Evolutionary conservation across 306 rosid species (phyloP), one percentile per base, ranked within the genome.

Genomic region (Purshia tridentata): DNA sequence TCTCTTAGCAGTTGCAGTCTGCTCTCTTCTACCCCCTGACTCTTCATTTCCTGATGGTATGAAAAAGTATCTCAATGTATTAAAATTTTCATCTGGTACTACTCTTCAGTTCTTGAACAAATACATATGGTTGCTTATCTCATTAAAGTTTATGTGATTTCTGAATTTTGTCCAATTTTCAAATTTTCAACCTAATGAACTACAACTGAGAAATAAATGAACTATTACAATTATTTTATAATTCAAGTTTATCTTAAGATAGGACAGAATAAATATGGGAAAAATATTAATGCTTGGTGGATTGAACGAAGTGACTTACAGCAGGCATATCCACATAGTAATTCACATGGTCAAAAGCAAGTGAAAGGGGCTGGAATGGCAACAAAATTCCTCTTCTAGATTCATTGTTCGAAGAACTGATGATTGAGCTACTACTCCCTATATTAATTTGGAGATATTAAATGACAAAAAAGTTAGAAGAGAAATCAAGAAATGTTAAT

Each of bases 1-100:
- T 76, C 80, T 42, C 16, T 75, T 16, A 84, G 53, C 15, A 80
- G 69, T n/a, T 77, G 82, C 64, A 80, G 65, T 41, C 78, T 79
- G 19, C 69, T 76, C 44, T 80, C 84, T 12, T 16, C 79, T n/a
- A 84, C 51, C 18, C 81, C 87, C 60, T 80, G 84, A 56, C 39
- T 84, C 80, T 77, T 84, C 84, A 84, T 84, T 77, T 84, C 87
- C 87, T 84, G 84, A 18, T 75, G 67, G n/a, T 61, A 69, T 52
- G 50, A 19, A n/a, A 46, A 64, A 19, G 14, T 14, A 42, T 23
- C 10, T 1, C 35, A 29, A 29, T 29, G 35, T 29, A 29, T 29
- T 29, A 29, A 29, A 29, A 29, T 29, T 29, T 29, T 2, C 35
- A 29, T 29, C 35, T 29, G 35, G 35, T 29, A 29, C 35, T 29